Evolutionary conservation across 257 asterid species (phyloP), one percentile per base, ranked within the genome.

Genomic region (Solanum chilense): DNA sequence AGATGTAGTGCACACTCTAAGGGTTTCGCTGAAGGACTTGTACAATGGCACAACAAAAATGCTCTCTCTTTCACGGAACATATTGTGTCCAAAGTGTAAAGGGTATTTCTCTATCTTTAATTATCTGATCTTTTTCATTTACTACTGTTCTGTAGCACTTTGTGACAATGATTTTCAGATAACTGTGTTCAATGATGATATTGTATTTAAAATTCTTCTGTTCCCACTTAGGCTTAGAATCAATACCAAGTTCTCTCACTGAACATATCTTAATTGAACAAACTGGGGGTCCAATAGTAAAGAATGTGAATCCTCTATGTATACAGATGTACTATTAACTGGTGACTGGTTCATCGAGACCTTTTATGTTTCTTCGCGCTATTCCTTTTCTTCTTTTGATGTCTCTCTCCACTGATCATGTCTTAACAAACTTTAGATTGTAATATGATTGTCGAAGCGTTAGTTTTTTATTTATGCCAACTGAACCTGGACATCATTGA

Each of bases 21-120:
- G 84, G 85, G 92, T 93, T 80, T 90, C 94, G 35, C 89, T 93
- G 70, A 94, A 90, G 56, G 93, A 93, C 62, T 88, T 93, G 90
- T 91, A 93, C 89, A 91, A 89, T 47, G 96, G 96, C 75, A 86
- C 92, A 83, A 87, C 91, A 27, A 93, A 88, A 83, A 91, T 87
- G 85, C 71, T 90, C 87, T 89, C 94, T 69, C 82, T 90, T 52
- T 90, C 94, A 49, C 92, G 93, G 88, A 90, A 91, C 37, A 84
- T 81, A 70, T 76, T 91, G 68, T 93, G 95, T 92, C 83, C 89
- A 39, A 91, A 91, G 87, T 93, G 96, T 90, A 90, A 90, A 87
- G 95, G 96, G 96, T 93, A 87, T 70, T 27, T 44, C 16, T 86
- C 85, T 52, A 86, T 66, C 62, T 25, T 41, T 25, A 84, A 15